A percentile compares a stretch with the other conserved stretches of the same genome.
Evolutionary conservation across 2,329 filamentous ascomycete genomes (phyloP).

Genomic region (Hypocrella siamensis): DNA sequence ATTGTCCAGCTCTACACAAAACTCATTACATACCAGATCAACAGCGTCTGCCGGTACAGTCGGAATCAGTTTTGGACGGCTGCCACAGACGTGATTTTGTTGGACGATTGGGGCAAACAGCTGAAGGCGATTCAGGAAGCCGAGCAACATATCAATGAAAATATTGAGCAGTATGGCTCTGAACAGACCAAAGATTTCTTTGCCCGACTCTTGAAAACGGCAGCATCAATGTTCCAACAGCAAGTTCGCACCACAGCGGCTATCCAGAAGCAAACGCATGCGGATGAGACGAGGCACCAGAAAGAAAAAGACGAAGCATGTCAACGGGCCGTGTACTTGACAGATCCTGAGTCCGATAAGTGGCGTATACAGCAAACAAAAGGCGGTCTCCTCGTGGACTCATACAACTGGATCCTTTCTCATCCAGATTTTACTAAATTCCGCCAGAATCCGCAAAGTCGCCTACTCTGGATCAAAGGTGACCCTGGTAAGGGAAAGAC

Average conservation of each 20-base stretch:
- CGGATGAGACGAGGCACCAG: too few species aligned
- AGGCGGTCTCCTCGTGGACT: conserved; percentile 15
- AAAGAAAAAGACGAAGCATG: conserved; percentile 9
- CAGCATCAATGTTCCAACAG: neutral
- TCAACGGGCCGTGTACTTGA: conserved; percentile 10
- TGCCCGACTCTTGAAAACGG: conserved; percentile 3
- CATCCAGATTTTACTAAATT: conserved; percentile 12
- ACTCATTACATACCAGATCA: conserved; percentile 24
- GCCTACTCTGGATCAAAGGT: conserved; percentile 17
- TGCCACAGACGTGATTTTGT: conserved; percentile 3
- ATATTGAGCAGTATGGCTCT: conserved; percentile 6
- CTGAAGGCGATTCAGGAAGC: conserved; percentile 12
- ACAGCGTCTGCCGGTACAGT: conserved; percentile 21
- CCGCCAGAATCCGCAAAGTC: conserved; percentile 7
- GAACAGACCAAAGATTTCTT: conserved; percentile 5
- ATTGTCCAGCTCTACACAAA: conserved; percentile 21
- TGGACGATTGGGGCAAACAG: conserved; percentile 2
- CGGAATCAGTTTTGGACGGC: conserved; percentile 12
- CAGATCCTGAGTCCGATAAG: conserved; percentile 18
- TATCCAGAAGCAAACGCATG: conserved; percentile 5
- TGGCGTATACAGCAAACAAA: conserved; percentile 17
- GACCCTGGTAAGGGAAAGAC: conserved; percentile 21
- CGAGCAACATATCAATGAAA: conserved; percentile 9
- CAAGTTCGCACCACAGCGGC: neutral
- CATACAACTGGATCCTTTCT: conserved; percentile 19